Evolutionary conservation across 1,139 yeast genomes (phyloP), one percentile per base, ranked within the genome.

Genomic region (Pichia sp.): DNA sequence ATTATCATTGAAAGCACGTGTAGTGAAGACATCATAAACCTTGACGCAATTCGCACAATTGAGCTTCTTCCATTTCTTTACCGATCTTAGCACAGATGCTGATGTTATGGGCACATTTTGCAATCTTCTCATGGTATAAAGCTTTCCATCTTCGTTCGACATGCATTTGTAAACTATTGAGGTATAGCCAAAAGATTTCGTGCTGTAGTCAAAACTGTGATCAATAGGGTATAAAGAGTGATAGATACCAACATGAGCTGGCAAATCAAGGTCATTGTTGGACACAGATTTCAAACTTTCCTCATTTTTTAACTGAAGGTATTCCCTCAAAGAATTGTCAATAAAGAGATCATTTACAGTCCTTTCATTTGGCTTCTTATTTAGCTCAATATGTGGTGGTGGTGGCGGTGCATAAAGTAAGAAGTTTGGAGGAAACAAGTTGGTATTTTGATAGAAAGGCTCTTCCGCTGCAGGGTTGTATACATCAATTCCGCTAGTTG

Each of bases 351-450:
- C 74, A 45, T 74, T 75, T 4, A 81, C 75, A 32, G 75, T 76
- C 37, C 86, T 72, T 61, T 86, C 89, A 58, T 86, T 77, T 1
- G 84, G 75, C 34, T 74, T 72, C 47, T 82, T 63, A 4, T 80
- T 79, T 9, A 74, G 62, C 17, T 72, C 67, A 44, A 77, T 62
- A 49, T 84, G 77, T 22, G 89, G 89, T 4, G 94, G 93, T 4
- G 95, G 85, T 17, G 77, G 74, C 1, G 97, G 96, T 0, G 96
- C 94, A 61, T 89, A 89, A 37, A 88, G 63, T 61, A 89, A 96
- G 56, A 85, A 84, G 54, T 88, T 91, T 38, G 86, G 66, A 2
- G 95, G 91, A 52, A 69, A 81, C 36, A 63, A 39, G 31, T 55
- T 50, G 1, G 61, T 54, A 21, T 55, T 56, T 42, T 54, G 59